Conservation (phyloP, 176 grass and related monocot genomes). For the Rhynchospora pubera region DNA sequence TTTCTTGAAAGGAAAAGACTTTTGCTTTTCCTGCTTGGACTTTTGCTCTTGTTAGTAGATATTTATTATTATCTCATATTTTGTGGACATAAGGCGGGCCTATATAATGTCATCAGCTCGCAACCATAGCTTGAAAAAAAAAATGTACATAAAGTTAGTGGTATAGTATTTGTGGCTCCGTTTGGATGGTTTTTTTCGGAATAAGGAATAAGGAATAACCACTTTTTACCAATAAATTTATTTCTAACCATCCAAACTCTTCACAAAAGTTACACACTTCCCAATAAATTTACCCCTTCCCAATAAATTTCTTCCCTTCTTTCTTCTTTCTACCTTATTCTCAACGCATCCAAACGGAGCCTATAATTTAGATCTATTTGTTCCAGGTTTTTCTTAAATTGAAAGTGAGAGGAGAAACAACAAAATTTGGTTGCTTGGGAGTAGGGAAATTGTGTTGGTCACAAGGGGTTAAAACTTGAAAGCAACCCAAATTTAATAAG, state of each 20-base stretch:
- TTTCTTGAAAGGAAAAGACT: neutral
- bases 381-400: neutral
- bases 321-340: no score
- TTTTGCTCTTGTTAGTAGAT: neutral
- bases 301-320: no score
- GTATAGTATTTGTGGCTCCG: neutral
- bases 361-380: neutral
- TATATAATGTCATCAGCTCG: no score
- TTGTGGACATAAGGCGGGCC: neutral
- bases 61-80: neutral
- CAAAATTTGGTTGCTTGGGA: constrained; percentile 6
- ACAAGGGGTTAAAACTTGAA: neutral
- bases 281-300: no score
- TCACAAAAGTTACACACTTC: no score
- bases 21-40: neutral
- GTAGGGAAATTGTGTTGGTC: neutral
- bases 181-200: no score
- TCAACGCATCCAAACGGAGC: no score
- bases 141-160: no score
- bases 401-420: neutral
- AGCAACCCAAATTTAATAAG: neutral
- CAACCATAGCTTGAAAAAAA: no score
- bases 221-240: no score
- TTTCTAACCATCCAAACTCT: no score
- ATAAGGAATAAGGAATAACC: no score